phyloP scores from a whole-genome alignment of 2,329 filamentous ascomycete species.

The Alternaria rosae region DNA sequence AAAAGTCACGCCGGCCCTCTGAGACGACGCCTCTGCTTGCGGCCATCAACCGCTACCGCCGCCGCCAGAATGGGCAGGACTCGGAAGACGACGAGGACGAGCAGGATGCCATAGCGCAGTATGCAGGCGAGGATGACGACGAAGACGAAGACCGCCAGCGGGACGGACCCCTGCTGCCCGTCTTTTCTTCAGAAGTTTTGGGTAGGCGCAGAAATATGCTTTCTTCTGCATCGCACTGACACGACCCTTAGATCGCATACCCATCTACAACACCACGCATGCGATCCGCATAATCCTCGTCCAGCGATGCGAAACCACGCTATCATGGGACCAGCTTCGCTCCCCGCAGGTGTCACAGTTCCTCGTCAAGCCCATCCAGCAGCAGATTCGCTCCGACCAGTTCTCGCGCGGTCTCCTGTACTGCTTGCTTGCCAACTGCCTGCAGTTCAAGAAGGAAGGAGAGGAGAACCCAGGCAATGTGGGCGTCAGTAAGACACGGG shows the following conservation, averaged over 20 bases:
- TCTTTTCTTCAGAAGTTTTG: conserved; percentile 50
- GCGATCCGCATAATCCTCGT: conserved; percentile 85
- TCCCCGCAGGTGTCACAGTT: conserved; percentile 98
- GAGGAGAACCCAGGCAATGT: conserved; percentile 83
- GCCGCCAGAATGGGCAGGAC: conserved; percentile 31
- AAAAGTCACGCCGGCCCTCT: conserved; percentile 37
- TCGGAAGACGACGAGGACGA: conserved; percentile 32
- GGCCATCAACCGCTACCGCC: conserved; percentile 40
- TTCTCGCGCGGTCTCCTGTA: conserved; percentile 88
- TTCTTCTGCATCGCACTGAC: conserved; percentile 38
- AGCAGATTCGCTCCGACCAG: conserved; percentile 82
- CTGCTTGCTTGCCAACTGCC: conserved; percentile 88
- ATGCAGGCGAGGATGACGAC: conserved; percentile 40
- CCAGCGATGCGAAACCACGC: conserved; percentile 85
- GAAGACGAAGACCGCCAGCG: conserved; percentile 33
- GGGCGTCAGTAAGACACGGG: conserved; percentile 82
- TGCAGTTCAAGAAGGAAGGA: conserved; percentile 90
- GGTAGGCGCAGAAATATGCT: conserved; percentile 31
- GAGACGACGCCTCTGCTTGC: conserved; percentile 49
- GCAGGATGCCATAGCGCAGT: conserved; percentile 27
- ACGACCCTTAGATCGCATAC: conserved; percentile 72
- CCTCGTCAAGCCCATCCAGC: conserved; percentile 92
- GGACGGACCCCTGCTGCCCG: conserved; percentile 49
- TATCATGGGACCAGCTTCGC: conserved; percentile 93
- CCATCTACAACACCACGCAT: conserved; percentile 90